Percentiles rank a stretch among this genome's conserved stretches.
phyloP scores from a whole-genome alignment of 371 early-diverging fungal genomes.

The Actinomortierella ambigua region DNA sequence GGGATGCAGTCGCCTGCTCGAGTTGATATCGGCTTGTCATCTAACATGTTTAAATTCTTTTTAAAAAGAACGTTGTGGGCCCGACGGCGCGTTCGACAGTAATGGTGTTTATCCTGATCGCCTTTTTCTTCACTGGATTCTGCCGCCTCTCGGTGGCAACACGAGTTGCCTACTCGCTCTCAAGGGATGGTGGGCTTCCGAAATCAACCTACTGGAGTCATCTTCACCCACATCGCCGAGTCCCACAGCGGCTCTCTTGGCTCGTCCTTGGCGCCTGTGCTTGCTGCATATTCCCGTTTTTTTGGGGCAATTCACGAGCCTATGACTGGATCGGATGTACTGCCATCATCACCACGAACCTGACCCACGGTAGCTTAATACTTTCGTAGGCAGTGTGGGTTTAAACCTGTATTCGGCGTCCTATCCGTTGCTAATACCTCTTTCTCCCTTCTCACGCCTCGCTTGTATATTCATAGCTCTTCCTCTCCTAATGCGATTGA shows the following conservation, averaged over 20 bases:
- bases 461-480: too few relatives aligned
- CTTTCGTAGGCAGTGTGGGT: too few relatives aligned
- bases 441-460: not conserved
- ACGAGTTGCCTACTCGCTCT: constrained; percentile 21
- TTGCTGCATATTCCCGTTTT: constrained; percentile 36
- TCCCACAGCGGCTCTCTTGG: constrained; percentile 38
- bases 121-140: constrained; percentile 25
- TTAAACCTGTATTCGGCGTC: too few relatives aligned
- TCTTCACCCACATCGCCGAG: constrained; percentile 26
- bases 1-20: too few relatives aligned
- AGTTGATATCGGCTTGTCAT: too few relatives aligned
- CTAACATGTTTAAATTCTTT: not conserved
- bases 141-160: constrained; percentile 21
- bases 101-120: constrained; percentile 14
- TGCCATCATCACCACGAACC: constrained; percentile 29
- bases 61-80: constrained; percentile 21
- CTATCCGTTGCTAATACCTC: not conserved
- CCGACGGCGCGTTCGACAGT: constrained; percentile 8
- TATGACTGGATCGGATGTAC: constrained; percentile 37
- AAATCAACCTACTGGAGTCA: constrained; percentile 35
- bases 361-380: constrained; percentile 21
- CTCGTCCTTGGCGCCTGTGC: constrained; percentile 25
- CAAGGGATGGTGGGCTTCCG: constrained; percentile 38
- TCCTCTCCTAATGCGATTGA: constrained; percentile 37
- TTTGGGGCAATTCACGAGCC: constrained; percentile 34